Conservation (phyloP, 768 basidiomycete genomes). For the Mycena galericulata region DNA sequence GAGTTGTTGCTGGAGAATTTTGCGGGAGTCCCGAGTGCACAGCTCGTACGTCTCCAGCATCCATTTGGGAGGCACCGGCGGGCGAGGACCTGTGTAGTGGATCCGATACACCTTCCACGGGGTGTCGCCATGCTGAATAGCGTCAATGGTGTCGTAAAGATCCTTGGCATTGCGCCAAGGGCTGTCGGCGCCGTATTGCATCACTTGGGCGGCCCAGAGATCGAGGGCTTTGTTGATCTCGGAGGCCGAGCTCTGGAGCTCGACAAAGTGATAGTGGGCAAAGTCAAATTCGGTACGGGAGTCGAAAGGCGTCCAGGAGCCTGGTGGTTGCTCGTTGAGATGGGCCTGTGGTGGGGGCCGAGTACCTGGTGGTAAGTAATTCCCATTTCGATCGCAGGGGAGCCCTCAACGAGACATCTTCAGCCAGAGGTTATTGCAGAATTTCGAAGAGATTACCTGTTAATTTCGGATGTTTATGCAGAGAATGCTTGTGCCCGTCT, state of each 20-base stretch:
- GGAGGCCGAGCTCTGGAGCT: not conserved
- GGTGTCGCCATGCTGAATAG: constrained; percentile 5
- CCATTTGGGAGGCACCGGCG: not conserved
- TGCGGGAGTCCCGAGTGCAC: not conserved
- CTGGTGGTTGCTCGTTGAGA: not conserved
- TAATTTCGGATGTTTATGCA: not conserved
- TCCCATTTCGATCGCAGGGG: no score
- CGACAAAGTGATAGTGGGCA: constrained; percentile 10
- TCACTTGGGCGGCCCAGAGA: not conserved
- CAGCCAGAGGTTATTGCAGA: not conserved
- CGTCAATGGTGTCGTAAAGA: no score
- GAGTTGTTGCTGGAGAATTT: not conserved
- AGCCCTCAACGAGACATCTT: not conserved
- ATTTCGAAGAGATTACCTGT: not conserved
- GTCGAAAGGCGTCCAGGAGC: not conserved
- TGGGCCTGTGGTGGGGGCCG: no score
- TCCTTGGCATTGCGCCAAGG: not conserved
- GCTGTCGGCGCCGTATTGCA: not conserved
- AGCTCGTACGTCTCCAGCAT: constrained; percentile 5
- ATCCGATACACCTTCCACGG: constrained; percentile 12
- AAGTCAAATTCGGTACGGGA: constrained; percentile 5
- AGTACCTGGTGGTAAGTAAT: no score
- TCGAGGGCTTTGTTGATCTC: not conserved
- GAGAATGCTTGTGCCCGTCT: not conserved
- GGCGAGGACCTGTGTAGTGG: not conserved